Percentiles rank a stretch among this genome's conserved stretches.
Conservation (phyloP, 306 rosid genomes). For the Trifolium pratense region DNA sequence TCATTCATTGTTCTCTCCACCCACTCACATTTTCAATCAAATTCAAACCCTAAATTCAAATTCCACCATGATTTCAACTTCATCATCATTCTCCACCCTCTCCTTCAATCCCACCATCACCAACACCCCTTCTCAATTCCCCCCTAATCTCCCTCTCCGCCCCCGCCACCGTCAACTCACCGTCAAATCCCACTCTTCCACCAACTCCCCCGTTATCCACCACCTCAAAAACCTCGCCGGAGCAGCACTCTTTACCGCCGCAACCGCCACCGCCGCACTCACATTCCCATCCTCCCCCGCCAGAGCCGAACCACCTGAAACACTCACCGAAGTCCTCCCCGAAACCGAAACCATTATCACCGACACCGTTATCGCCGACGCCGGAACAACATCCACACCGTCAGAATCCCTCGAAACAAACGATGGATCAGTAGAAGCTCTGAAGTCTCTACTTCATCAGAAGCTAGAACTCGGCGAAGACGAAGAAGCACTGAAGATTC, state of each 20-base stretch:
- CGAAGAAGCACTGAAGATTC: constrained; percentile 65
- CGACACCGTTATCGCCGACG: background rate
- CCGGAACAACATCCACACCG: constrained; percentile 51
- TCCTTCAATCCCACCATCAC: constrained; percentile 30
- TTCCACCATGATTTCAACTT: constrained; percentile 61
- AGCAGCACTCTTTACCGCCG: constrained; percentile 63
- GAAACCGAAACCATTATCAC: constrained; percentile 21
- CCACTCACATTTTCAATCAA: background rate
- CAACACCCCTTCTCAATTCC: constrained; percentile 19
- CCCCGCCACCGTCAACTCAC: constrained; percentile 39
- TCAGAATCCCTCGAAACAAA: constrained; percentile 65
- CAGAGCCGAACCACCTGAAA: constrained; percentile 58
- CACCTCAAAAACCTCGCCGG: constrained; percentile 59
- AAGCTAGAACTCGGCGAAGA: constrained; percentile 84
- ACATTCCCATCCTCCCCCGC: constrained; percentile 60
- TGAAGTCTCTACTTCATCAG: constrained; percentile 76
- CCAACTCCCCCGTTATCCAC: constrained; percentile 39
- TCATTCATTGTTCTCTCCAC: constrained; percentile 29
- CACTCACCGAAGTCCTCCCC: constrained; percentile 22
- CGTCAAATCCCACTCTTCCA: constrained; percentile 47
- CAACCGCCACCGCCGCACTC: constrained; percentile 47
- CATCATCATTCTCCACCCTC: constrained; percentile 46
- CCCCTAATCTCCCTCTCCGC: constrained; percentile 38
- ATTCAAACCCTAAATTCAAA: constrained; percentile 39
- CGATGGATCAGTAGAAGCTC: constrained; percentile 62